These are phyloP conservation scores for Aspergillus funiculosus DNA, from an alignment of 495 filamentous ascomycete genomes.

Conservation along the genomic window DNA sequence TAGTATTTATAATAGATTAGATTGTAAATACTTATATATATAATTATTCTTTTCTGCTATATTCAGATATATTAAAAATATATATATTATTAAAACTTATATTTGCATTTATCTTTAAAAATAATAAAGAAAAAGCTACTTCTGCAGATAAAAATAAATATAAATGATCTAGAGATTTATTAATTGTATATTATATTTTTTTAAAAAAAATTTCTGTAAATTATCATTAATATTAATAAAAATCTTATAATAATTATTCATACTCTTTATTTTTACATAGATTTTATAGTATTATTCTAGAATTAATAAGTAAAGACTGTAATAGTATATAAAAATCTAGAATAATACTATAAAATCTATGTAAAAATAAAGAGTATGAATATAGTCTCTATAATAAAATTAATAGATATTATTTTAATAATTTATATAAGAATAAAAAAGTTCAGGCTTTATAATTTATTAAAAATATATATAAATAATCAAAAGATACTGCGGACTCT, in stretches of 20 bases:
- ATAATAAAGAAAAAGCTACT: too few relatives aligned
- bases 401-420: background rate
- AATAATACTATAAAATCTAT: too few relatives aligned
- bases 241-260: too few relatives aligned
- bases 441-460: too few relatives aligned
- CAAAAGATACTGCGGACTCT: background rate
- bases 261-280: too few relatives aligned
- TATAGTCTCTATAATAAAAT: background rate
- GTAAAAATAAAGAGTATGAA: too few relatives aligned
- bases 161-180: too few relatives aligned
- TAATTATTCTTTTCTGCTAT: background rate
- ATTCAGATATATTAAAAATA: background rate
- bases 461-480: background rate
- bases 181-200: background rate
- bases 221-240: too few relatives aligned
- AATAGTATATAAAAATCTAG: background rate
- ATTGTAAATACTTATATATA: background rate
- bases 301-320: too few relatives aligned
- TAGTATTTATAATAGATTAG: background rate
- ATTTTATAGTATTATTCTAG: too few relatives aligned
- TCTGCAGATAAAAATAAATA: too few relatives aligned
- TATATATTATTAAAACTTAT: background rate
- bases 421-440: background rate
- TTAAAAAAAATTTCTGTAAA: too few relatives aligned
- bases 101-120: background rate